A percentile compares a stretch with the other conserved stretches of the same genome.
Conservation (phyloP, 345 rosid genomes). For the Firmiana major region DNA sequence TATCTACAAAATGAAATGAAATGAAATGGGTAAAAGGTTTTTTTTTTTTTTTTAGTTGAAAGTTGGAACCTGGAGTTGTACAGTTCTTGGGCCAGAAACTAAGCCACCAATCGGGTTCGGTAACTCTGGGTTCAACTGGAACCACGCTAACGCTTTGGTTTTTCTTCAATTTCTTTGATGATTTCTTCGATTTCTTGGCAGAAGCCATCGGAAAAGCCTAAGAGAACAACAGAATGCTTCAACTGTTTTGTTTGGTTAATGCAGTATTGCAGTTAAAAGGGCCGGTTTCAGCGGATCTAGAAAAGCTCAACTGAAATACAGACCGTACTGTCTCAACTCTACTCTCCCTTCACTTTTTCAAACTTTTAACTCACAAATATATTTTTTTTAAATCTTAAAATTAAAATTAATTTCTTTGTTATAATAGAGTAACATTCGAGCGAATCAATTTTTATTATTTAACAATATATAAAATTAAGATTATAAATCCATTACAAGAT, state of each 20-base stretch:
- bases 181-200: slow-evolving; percentile 42
- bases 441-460: too few relatives aligned
- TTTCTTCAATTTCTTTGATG: slow-evolving; percentile 63
- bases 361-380: too few relatives aligned
- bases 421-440: too few relatives aligned
- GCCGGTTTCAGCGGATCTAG: background rate
- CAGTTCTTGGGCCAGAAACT: slow-evolving; percentile 75
- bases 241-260: background rate
- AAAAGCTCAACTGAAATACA: background rate
- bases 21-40: background rate
- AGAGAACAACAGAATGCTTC: background rate
- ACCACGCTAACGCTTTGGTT: slow-evolving; percentile 30
- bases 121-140: slow-evolving; percentile 63
- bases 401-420: too few relatives aligned
- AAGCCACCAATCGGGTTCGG: slow-evolving; percentile 91
- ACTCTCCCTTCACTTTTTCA: background rate
- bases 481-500: too few relatives aligned
- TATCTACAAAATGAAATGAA: background rate
- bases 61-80: slow-evolving; percentile 42
- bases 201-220: slow-evolving; percentile 44
- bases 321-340: background rate
- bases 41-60: background rate
- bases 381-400: too few relatives aligned
- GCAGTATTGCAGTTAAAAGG: background rate
- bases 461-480: too few relatives aligned